These are phyloP conservation scores for Bipolaris oryzae DNA, from an alignment of 2,329 filamentous ascomycete species.

Conservation along the genomic window DNA sequence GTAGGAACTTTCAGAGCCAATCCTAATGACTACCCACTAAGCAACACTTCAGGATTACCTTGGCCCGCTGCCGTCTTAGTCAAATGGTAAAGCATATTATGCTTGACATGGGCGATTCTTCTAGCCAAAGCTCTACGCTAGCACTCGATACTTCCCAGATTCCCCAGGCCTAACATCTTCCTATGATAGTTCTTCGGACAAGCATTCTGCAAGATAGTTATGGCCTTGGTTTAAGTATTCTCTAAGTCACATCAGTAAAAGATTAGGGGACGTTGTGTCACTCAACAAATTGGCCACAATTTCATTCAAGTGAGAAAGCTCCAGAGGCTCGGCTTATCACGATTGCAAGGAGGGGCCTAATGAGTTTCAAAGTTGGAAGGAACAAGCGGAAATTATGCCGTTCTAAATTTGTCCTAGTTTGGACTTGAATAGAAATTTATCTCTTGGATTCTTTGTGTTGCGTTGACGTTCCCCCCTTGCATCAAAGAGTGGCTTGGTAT, in stretches of 20 bases:
- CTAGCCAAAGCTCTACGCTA: not conserved
- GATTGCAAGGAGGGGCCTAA: not conserved
- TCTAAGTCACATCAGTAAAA: conserved; percentile 2
- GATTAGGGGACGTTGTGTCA: not conserved
- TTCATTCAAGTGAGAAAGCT: not conserved
- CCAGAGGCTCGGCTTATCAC: conserved; percentile 1
- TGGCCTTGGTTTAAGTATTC: not conserved
- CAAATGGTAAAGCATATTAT: not conserved
- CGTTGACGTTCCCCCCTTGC: conserved; percentile 21
- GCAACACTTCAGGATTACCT: conserved; percentile 46
- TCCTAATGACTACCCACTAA: conserved; percentile 18
- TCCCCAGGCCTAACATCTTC: conserved; percentile 1
- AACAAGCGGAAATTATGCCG: not conserved
- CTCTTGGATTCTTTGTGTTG: conserved; percentile 32
- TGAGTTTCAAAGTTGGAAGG: conserved; percentile 2
- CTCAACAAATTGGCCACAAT: not conserved
- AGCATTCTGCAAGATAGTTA: not conserved
- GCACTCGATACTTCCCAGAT: not conserved
- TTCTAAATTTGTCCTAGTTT: conserved; percentile 19
- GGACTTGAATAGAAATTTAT: conserved; percentile 36
- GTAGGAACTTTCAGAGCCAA: conserved; percentile 36
- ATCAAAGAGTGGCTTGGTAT: conserved; percentile 35
- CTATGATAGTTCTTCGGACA: not conserved
- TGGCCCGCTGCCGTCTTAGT: conserved; percentile 43
- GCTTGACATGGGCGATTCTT: not conserved